These are phyloP conservation scores for Hypoxylon lenormandii DNA, from an alignment of 495 filamentous ascomycete species.

Conservation along the genomic window DNA sequence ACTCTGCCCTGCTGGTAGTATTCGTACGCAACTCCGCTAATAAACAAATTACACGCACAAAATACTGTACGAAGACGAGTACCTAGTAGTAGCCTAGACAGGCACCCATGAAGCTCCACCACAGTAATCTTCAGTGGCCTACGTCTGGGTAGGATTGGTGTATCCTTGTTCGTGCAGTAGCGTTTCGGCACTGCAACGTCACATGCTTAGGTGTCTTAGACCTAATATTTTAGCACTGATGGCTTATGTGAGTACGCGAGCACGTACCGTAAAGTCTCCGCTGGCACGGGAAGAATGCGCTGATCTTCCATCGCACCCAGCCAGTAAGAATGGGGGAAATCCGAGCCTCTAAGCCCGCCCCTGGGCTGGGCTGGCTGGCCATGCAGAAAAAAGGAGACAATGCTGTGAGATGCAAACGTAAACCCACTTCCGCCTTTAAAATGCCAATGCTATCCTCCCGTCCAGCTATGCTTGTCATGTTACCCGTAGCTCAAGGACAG, in stretches of 20 bases:
- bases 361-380: no score
- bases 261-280: no score
- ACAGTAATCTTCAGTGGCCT: not conserved
- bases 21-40: not conserved
- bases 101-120: conserved; percentile 4
- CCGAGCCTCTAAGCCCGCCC: no score
- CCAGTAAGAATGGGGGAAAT: no score
- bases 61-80: conserved; percentile 4
- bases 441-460: no score
- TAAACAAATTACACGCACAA: not conserved
- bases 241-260: no score
- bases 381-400: no score
- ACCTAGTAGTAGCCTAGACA: no score
- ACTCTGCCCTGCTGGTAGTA: not conserved
- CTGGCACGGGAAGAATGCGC: no score
- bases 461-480: not conserved
- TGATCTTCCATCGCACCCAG: no score
- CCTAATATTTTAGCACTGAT: not conserved
- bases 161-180: conserved; percentile 24
- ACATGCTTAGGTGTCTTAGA: conserved; percentile 14
- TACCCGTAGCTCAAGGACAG: not conserved
- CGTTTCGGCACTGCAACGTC: conserved; percentile 27
- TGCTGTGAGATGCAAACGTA: no score
- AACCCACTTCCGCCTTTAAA: no score
- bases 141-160: conserved; percentile 15